A percentile compares a stretch with the other conserved stretches of the same genome.
phyloP scores from a whole-genome alignment of 2,329 filamentous ascomycete species.

The Diaporthe sp. region DNA sequence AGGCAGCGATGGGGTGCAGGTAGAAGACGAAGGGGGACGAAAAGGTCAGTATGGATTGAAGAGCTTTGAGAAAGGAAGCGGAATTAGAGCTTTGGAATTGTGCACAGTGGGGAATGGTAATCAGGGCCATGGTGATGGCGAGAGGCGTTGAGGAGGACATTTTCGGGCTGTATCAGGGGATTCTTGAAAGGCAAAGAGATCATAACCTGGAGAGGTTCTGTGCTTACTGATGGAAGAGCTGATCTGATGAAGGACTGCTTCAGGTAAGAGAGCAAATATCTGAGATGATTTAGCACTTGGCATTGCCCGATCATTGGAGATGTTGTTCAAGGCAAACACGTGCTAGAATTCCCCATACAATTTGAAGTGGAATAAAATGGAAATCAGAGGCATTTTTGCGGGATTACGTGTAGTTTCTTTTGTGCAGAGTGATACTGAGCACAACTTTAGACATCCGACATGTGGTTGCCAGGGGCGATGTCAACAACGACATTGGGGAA shows the following conservation, averaged over 20 bases:
- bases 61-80: no score
- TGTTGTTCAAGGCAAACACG: neutral
- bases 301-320: neutral
- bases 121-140: neutral
- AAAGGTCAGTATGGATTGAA: neutral
- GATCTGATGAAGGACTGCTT: neutral
- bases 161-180: neutral
- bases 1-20: neutral
- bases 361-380: no score
- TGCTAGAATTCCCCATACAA: neutral
- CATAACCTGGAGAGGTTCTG: neutral
- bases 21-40: neutral
- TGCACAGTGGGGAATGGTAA: neutral
- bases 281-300: neutral
- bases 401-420: neutral
- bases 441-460: neutral
- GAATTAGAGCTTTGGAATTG: no score
- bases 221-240: no score
- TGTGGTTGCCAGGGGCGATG: neutral
- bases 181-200: neutral
- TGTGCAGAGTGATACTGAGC: neutral
- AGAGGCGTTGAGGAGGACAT: neutral
- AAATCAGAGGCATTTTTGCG: fast-evolving
- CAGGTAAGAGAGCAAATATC: neutral
- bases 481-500: neutral